Conservation (phyloP, 2,329 filamentous ascomycete species). For the Ophiostoma triangulosporum region DNA sequence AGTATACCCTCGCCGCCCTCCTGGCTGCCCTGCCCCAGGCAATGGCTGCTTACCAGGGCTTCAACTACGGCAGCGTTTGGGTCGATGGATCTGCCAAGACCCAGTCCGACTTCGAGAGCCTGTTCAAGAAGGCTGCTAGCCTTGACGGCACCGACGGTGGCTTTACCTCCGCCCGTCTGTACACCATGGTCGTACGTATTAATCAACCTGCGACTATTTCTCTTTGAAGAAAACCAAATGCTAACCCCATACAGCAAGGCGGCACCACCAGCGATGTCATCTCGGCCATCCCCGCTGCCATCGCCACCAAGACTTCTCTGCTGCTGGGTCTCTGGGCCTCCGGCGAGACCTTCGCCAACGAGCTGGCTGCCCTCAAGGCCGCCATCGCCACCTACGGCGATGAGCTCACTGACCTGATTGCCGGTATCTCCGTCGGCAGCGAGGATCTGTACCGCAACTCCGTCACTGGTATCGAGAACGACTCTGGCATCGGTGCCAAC, state of each 20-base stretch:
- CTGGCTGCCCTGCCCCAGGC: conserved; percentile 16
- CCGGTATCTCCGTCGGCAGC: conserved; percentile 72
- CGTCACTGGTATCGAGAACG: conserved; percentile 49
- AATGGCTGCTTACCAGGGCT: conserved; percentile 35
- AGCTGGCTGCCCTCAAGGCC: conserved; percentile 56
- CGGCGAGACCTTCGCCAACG: conserved; percentile 54
- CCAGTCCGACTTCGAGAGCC: conserved; percentile 53
- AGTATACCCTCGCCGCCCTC: conserved; percentile 12
- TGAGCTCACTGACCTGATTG: conserved; percentile 51
- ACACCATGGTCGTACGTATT: conserved; percentile 49
- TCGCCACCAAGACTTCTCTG: conserved; percentile 63
- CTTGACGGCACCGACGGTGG: conserved; percentile 47
- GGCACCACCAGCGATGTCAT: conserved; percentile 52
- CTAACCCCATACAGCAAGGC: conserved; percentile 31
- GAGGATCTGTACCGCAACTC: conserved; percentile 79
- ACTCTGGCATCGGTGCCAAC: conserved; percentile 45
- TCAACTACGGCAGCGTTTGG: conserved; percentile 59
- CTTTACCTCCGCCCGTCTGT: conserved; percentile 57
- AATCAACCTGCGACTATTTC: conserved; percentile 4
- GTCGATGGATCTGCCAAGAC: conserved; percentile 45
- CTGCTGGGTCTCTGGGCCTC: conserved; percentile 79
- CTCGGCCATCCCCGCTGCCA: conserved; percentile 67
- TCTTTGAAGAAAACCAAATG: background rate
- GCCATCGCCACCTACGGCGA: conserved; percentile 58
- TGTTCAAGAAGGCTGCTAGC: conserved; percentile 52